phyloP scores from a whole-genome alignment of 805 yeast genomes.

The Kockiozyma suomiensis region DNA sequence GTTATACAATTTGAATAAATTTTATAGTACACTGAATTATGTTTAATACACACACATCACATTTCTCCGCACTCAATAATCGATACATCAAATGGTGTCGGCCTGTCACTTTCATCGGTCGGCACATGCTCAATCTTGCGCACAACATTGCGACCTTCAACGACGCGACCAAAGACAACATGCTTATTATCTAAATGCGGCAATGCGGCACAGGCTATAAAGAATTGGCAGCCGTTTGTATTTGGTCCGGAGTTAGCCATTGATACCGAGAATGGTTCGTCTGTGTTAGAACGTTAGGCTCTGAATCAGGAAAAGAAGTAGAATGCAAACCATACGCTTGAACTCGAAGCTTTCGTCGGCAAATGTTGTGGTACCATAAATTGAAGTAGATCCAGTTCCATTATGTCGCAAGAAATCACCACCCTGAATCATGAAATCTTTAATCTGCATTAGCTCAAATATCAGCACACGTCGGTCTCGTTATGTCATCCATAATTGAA shows the following conservation, averaged over 20 bases:
- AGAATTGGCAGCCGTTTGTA: constrained; percentile 64
- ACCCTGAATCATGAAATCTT: constrained; percentile 52
- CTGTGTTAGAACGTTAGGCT: constrained; percentile 17
- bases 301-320: not conserved
- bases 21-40: no score
- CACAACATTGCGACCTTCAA: constrained; percentile 49
- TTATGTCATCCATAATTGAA: not conserved
- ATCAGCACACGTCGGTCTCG: not conserved
- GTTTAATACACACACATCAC: constrained; percentile 31
- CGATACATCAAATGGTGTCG: constrained; percentile 40
- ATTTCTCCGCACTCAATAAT: constrained; percentile 46
- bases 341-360: constrained; percentile 50
- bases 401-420: constrained; percentile 52
- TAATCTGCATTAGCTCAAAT: constrained; percentile 35
- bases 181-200: constrained; percentile 52
- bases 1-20: no score
- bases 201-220: constrained; percentile 47
- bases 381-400: constrained; percentile 50
- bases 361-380: constrained; percentile 48
- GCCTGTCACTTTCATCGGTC: constrained; percentile 41
- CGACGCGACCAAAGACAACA: constrained; percentile 54
- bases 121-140: constrained; percentile 42
- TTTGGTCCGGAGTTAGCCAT: constrained; percentile 67
- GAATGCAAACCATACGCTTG: constrained; percentile 37
- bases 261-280: constrained; percentile 51